Evolutionary conservation across 2,329 filamentous ascomycete species (phyloP).

Genomic region (Paraphaeosphaeria minitans): DNA sequence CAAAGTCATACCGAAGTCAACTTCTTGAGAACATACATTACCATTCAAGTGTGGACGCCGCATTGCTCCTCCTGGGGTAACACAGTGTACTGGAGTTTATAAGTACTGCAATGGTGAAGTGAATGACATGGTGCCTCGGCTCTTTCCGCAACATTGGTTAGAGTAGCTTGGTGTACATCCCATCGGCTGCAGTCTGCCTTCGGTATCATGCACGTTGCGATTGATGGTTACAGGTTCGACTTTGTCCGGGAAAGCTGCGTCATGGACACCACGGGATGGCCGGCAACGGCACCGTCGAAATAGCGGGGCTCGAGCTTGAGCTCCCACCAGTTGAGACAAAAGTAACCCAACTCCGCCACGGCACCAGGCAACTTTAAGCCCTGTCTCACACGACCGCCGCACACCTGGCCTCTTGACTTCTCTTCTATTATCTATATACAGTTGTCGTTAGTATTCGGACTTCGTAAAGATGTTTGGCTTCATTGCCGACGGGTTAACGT

Average conservation of each 20-base stretch:
- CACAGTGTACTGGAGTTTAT: too few relatives aligned
- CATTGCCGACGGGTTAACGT: conserved; percentile 47
- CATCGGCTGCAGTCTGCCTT: not conserved
- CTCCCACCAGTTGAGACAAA: not conserved
- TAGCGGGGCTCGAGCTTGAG: conserved; percentile 4
- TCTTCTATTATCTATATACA: not conserved
- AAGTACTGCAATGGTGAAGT: too few relatives aligned
- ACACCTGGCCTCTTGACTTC: conserved; percentile 12
- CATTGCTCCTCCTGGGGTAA: too few relatives aligned
- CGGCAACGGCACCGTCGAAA: not conserved
- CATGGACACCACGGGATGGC: conserved; percentile 1
- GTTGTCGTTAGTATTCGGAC: not conserved
- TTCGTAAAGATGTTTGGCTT: conserved; percentile 44
- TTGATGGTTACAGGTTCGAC: not conserved
- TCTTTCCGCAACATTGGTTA: not conserved
- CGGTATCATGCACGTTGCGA: not conserved
- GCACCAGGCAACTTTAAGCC: conserved; percentile 14
- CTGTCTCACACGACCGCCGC: conserved; percentile 9
- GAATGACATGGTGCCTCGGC: not conserved
- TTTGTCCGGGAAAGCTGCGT: conserved; percentile 7
- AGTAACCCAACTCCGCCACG: conserved; percentile 10
- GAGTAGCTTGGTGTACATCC: not conserved
- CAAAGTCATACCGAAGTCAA: not conserved
- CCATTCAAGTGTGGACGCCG: too few relatives aligned
- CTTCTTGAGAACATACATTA: not conserved